Conservation (phyloP, 2,329 filamentous ascomycete species). For the Neopestalotiopsis rosae region DNA sequence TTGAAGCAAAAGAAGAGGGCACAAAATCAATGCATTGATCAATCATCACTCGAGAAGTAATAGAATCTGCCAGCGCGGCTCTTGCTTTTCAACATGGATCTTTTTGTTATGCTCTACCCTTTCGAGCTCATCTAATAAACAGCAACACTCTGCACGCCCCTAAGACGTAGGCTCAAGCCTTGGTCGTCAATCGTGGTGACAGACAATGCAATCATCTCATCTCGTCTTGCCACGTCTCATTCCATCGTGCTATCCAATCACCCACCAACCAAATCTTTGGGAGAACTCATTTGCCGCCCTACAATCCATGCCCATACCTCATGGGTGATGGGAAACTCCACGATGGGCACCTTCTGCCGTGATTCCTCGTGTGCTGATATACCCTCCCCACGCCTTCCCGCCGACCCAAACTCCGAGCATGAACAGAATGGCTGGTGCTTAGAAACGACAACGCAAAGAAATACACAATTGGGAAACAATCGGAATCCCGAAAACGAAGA, state of each 20-base stretch:
- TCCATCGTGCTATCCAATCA: background rate
- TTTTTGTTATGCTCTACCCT: slow-evolving; percentile 10
- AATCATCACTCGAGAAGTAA: background rate
- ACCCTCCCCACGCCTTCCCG: background rate
- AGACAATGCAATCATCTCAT: slow-evolving; percentile 1
- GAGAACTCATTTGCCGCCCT: background rate
- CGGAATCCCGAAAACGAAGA: background rate
- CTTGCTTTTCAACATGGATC: background rate
- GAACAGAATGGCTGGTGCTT: background rate
- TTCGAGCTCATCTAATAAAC: background rate
- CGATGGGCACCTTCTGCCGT: background rate
- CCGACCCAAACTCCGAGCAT: slow-evolving; percentile 5
- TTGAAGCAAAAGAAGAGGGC: background rate
- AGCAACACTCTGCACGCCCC: background rate
- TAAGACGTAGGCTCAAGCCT: background rate
- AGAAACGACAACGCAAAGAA: slow-evolving; percentile 5
- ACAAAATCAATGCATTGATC: background rate
- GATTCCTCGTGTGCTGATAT: background rate
- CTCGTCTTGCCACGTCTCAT: background rate
- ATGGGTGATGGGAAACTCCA: background rate
- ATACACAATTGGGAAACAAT: background rate
- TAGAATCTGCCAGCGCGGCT: background rate
- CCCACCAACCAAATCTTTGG: background rate
- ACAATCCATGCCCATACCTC: background rate
- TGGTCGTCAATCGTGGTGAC: slow-evolving; percentile 6